phyloP scores from a whole-genome alignment of 805 yeast species.

The Kuraishia molischiana region DNA sequence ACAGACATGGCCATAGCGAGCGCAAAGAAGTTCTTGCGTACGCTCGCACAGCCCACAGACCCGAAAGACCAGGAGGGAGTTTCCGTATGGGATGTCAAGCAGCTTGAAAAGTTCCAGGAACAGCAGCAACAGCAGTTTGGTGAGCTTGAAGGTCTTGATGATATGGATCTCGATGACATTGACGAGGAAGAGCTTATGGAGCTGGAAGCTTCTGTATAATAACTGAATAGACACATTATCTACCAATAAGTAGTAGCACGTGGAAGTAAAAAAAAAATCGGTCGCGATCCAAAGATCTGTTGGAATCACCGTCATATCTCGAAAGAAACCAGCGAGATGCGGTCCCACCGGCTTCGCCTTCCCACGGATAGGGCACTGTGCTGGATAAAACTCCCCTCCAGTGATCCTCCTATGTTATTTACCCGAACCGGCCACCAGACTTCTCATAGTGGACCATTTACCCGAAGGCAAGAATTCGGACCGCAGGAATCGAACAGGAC shows the following conservation, averaged over 20 bases:
- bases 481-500: slow-evolving; percentile 36
- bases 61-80: slow-evolving; percentile 89
- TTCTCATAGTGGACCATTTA: no score
- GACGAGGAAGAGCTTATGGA: slow-evolving; percentile 8
- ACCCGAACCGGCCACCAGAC: slow-evolving; percentile 18
- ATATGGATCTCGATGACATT: slow-evolving; percentile 22
- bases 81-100: slow-evolving; percentile 82
- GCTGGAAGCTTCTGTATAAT: neutral
- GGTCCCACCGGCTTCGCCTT: slow-evolving; percentile 29
- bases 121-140: slow-evolving; percentile 26
- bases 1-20: slow-evolving; percentile 97
- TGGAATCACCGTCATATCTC: slow-evolving; percentile 9
- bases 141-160: slow-evolving; percentile 12
- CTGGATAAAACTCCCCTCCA: slow-evolving; percentile 37
- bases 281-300: slow-evolving; percentile 8
- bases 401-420: slow-evolving; percentile 23
- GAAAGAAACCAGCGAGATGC: slow-evolving; percentile 24
- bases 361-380: slow-evolving; percentile 31
- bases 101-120: slow-evolving; percentile 48
- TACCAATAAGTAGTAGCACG: no score
- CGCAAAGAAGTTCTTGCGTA: slow-evolving; percentile 84
- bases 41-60: slow-evolving; percentile 89
- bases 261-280: slow-evolving; percentile 9
- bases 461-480: slow-evolving; percentile 13
- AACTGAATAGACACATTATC: no score